Evolutionary conservation across 805 yeast genomes (phyloP).

Genomic region (Tetrapisispora taiwanensis): DNA sequence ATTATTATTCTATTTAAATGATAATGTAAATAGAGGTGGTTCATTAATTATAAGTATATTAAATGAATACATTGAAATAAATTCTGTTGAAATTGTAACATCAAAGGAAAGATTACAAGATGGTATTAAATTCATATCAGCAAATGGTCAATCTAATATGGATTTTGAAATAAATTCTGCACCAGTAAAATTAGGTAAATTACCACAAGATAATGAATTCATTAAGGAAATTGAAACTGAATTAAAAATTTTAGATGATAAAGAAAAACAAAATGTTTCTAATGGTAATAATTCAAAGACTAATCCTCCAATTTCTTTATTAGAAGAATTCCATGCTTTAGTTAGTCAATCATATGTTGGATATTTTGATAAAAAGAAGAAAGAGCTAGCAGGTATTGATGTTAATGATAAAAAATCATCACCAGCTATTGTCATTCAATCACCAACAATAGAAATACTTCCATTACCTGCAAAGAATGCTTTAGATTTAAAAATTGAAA

Average conservation of each 20-base stretch:
- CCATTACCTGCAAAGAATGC: slow-evolving; percentile 84
- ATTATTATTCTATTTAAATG: slow-evolving; percentile 77
- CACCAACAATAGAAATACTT: slow-evolving; percentile 64
- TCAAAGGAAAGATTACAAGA: slow-evolving; percentile 25
- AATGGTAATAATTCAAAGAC: not conserved
- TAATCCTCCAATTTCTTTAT: slow-evolving; percentile 30
- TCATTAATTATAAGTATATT: slow-evolving; percentile 74
- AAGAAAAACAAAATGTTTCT: slow-evolving; percentile 34
- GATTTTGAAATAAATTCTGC: slow-evolving; percentile 23
- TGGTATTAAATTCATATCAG: slow-evolving; percentile 22
- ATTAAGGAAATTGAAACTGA: slow-evolving; percentile 77
- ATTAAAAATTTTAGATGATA: slow-evolving; percentile 67
- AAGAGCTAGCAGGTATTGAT: slow-evolving; percentile 5
- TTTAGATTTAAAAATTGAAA: slow-evolving; percentile 68
- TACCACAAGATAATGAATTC: slow-evolving; percentile 81
- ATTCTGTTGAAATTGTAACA: slow-evolving; percentile 30
- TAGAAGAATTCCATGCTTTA: slow-evolving; percentile 56
- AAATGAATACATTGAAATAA: slow-evolving; percentile 65
- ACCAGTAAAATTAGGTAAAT: slow-evolving; percentile 67
- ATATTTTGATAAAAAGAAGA: slow-evolving; percentile 14
- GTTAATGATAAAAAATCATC: slow-evolving; percentile 4
- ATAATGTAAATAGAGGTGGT: slow-evolving; percentile 88
- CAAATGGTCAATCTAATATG: slow-evolving; percentile 22
- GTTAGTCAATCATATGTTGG: slow-evolving; percentile 30
- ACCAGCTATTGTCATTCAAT: slow-evolving; percentile 29